Base-by-base conservation (phyloP, 2,329 filamentous ascomycete species). In the Zelopaecilomyces penicillatus region DNA sequence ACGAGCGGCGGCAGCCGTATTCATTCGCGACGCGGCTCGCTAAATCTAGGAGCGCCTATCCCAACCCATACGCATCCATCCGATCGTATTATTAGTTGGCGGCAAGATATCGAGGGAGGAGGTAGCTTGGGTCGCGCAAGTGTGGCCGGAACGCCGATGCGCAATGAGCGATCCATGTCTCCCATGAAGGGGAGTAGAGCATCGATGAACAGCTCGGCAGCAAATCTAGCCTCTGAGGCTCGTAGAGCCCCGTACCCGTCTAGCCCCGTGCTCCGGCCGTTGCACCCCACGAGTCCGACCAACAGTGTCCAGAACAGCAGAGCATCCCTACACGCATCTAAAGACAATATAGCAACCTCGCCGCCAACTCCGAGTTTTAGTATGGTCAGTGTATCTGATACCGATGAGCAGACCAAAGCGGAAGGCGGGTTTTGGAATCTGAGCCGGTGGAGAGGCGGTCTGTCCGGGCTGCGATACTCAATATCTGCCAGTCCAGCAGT, bases 21-120 rank as follows among this genome's bases (percentile, higher is more conserved):
- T 2, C 70, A 71, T 33, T 80, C 76, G 8, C 62, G 76, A 29
- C 67, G 76, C 5, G 74, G 73, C 6, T 83, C 80, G 2, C 64
- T 83, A 2, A 65, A 64, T 9, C 55, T 63, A n/a, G 55, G 50
- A 26, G 52, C 52, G 3, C 19, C 19, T 19, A 61, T 54, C 10
- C 50, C 52, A 2, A 49, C 53, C 10, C 61, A 58, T 12, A 50
- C 56, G 47, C 61, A 57, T 39, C 55, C 63, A 1, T 71, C 83
- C 1, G 91, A 97, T 51, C 78, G 87, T 11, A 96, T 96, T 52
- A 75, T 94, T 52, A 85, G 80, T 41, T 98, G 91, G 91, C 80
- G 90, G 4, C 87, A 94, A 44, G 74, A 73, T 19, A 69, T 81
- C 9, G 74, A 77, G 38, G 64, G 65, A 12, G 48, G 44, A 12